phyloP scores from a whole-genome alignment of 1,284 basidiomycete genomes.

The Cryptococcus sp. region DNA sequence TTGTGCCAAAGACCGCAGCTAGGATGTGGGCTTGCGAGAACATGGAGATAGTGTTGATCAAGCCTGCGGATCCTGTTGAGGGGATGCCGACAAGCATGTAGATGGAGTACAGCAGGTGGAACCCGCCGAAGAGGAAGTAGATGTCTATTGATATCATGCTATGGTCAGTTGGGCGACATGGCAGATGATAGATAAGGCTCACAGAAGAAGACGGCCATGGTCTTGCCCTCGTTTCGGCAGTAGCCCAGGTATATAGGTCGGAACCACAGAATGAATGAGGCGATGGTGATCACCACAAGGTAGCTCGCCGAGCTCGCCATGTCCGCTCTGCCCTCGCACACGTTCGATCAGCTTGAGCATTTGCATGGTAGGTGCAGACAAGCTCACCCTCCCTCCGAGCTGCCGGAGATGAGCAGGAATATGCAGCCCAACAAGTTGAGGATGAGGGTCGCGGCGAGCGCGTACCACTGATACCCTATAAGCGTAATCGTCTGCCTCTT shows the following conservation, averaged over 20 bases:
- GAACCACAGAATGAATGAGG: slow-evolving; percentile 91
- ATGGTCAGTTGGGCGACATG: slow-evolving; percentile 14
- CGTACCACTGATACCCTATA: slow-evolving; percentile 84
- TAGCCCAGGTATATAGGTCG: slow-evolving; percentile 95
- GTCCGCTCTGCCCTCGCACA: slow-evolving; percentile 29
- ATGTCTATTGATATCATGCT: slow-evolving; percentile 62
- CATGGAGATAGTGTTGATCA: slow-evolving; percentile 86
- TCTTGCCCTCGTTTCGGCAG: slow-evolving; percentile 72
- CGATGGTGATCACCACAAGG: slow-evolving; percentile 72
- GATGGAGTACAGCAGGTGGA: slow-evolving; percentile 85
- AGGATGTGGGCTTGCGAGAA: slow-evolving; percentile 62
- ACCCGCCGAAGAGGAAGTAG: slow-evolving; percentile 93
- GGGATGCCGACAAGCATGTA: slow-evolving; percentile 87
- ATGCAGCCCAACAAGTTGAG: slow-evolving; percentile 91
- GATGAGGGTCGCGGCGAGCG: slow-evolving; percentile 73
- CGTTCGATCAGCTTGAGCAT: slow-evolving; percentile 1
- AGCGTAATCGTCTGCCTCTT: slow-evolving; percentile 77
- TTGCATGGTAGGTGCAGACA: slow-evolving; percentile 20
- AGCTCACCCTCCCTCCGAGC: slow-evolving; percentile 66
- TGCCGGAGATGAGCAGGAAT: slow-evolving; percentile 76
- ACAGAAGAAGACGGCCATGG: slow-evolving; percentile 56
- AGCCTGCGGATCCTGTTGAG: slow-evolving; percentile 88
- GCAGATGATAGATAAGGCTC: slow-evolving; percentile 34
- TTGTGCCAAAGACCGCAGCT: slow-evolving; percentile 73
- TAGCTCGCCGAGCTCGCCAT: slow-evolving; percentile 57